Evolutionary conservation across 352 stramenopile species (phyloP).

Genomic region (Pythium oligandrum): DNA sequence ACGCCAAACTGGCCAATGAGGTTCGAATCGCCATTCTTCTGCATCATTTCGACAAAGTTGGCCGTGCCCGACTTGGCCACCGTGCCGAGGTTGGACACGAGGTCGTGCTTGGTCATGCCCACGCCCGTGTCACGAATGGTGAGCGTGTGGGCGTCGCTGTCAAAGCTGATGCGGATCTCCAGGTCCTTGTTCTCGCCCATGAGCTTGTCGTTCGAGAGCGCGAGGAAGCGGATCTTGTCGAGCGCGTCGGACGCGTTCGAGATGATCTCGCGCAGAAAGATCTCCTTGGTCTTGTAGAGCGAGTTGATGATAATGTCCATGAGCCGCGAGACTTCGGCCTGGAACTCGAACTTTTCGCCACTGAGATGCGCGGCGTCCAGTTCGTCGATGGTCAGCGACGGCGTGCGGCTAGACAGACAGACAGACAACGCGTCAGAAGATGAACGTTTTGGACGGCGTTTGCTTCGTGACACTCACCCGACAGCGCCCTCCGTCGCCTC

Average conservation of each 20-base stretch:
- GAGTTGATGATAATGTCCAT: conserved; percentile 99
- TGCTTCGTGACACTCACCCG: conserved; percentile 6
- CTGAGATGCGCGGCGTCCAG: conserved; percentile 29
- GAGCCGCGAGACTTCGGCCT: conserved; percentile 97
- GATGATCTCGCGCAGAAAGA: conserved; percentile 99
- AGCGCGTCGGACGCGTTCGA: conserved; percentile 98
- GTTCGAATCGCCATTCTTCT: conserved; percentile 85
- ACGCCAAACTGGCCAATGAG: conserved; percentile 99
- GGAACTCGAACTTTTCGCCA: conserved; percentile 90
- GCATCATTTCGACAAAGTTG: conserved; percentile 97
- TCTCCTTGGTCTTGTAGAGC: conserved; percentile 96
- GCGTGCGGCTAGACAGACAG: conserved; percentile 16
- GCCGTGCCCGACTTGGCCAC: conserved; percentile 98
- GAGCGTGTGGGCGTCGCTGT: conserved; percentile 94
- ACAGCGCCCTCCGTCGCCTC: conserved; percentile 9
- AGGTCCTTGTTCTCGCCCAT: conserved; percentile 85
- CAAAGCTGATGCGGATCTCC: conserved; percentile 96
- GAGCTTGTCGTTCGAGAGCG: conserved; percentile 87
- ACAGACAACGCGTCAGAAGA: conserved; percentile 1
- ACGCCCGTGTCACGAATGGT: conserved; percentile 98
- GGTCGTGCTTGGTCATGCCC: conserved; percentile 98
- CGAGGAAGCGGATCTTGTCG: conserved; percentile 99
- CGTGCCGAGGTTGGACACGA: conserved; percentile 96
- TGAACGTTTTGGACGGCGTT: background rate
- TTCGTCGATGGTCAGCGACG: conserved; percentile 36